These are phyloP conservation scores for Colletotrichum magnum DNA, from an alignment of 2,329 filamentous ascomycete species.

Conservation along the genomic window DNA sequence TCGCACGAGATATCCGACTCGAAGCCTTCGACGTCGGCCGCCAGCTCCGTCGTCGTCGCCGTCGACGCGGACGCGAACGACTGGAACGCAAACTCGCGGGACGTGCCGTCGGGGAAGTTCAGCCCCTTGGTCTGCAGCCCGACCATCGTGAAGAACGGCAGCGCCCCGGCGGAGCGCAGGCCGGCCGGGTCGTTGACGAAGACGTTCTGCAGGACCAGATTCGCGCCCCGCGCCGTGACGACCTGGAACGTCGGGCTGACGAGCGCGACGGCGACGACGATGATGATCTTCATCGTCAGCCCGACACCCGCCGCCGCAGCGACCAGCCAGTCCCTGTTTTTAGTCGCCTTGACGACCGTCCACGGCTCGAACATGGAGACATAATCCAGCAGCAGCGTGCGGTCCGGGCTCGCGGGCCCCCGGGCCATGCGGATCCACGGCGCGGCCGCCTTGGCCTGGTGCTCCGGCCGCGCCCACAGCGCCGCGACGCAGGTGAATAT, in stretches of 20 bases:
- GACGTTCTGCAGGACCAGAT: constrained; percentile 45
- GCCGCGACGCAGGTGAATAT: constrained; percentile 51
- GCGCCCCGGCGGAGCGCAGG: constrained; percentile 44
- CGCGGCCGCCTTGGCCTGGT: constrained; percentile 53
- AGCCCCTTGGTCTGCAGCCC: constrained; percentile 48
- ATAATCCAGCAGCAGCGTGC: constrained; percentile 55
- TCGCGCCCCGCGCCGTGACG: constrained; percentile 43
- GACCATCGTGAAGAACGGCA: constrained; percentile 52
- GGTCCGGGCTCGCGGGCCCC: constrained; percentile 47
- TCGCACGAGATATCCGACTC: constrained; percentile 50
- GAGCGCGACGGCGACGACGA: constrained; percentile 54
- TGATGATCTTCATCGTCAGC: constrained; percentile 50
- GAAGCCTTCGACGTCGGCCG: constrained; percentile 53
- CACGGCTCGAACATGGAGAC: constrained; percentile 48
- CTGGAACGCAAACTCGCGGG: constrained; percentile 52
- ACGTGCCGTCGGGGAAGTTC: constrained; percentile 50
- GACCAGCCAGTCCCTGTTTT: constrained; percentile 54
- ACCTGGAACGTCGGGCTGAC: constrained; percentile 50
- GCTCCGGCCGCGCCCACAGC: constrained; percentile 55
- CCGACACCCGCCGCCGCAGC: constrained; percentile 45
- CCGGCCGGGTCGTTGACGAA: constrained; percentile 48
- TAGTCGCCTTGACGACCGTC: constrained; percentile 47
- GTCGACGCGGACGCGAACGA: constrained; percentile 47
- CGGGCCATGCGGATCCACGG: constrained; percentile 55
- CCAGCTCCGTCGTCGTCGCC: constrained; percentile 45